Evolutionary conservation across 2,329 filamentous ascomycete genomes (phyloP).

Genomic region (Helotiales sp.): DNA sequence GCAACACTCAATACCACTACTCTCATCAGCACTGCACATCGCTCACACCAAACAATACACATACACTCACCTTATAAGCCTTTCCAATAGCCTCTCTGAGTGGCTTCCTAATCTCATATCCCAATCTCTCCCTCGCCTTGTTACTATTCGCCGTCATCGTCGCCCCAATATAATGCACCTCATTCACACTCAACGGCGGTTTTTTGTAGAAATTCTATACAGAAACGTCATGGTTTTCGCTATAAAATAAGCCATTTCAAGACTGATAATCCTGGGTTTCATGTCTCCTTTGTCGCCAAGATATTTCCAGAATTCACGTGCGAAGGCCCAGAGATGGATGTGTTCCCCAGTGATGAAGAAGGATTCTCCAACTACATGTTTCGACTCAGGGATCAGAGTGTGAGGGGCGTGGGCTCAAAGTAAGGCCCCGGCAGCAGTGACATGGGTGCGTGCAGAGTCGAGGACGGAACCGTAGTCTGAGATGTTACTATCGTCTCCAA

Average conservation of each 20-base stretch:
- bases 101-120: background rate
- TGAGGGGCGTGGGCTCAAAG: background rate
- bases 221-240: background rate
- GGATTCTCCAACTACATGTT: slow-evolving; percentile 1
- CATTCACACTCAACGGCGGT: background rate
- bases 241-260: background rate
- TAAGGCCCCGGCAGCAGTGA: background rate
- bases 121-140: slow-evolving; percentile 4
- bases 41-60: background rate
- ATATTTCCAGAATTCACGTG: background rate
- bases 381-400: background rate
- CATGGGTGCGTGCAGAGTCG: background rate
- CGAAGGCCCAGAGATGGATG: background rate
- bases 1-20: background rate
- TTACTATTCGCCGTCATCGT: background rate
- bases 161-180: background rate
- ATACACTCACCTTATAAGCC: background rate
- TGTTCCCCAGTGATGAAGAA: slow-evolving; percentile 3
- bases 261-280: background rate
- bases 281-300: background rate
- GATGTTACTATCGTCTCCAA: background rate
- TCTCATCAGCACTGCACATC: background rate
- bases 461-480: background rate
- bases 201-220: background rate
- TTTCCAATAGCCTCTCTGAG: background rate